These are phyloP conservation scores for Colletotrichum horii DNA, from an alignment of 2,329 filamentous ascomycete species.

Conservation along the genomic window DNA sequence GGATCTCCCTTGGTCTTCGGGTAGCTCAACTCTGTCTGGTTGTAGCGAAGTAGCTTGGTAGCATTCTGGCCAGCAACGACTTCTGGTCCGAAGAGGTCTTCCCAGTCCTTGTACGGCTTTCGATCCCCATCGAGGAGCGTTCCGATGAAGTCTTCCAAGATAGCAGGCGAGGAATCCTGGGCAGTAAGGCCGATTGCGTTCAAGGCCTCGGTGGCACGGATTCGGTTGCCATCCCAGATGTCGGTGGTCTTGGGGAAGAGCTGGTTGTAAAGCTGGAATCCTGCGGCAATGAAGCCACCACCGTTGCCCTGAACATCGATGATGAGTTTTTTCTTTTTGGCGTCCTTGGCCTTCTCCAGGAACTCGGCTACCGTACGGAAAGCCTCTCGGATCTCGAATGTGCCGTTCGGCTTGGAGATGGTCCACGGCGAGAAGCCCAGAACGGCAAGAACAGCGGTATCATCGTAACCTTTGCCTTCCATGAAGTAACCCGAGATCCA, in stretches of 20 bases:
- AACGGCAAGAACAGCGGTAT: slow-evolving; percentile 31
- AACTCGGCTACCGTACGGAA: slow-evolving; percentile 38
- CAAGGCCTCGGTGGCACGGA: slow-evolving; percentile 21
- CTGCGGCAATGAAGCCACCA: slow-evolving; percentile 57
- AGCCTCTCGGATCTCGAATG: slow-evolving; percentile 23
- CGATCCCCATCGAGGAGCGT: slow-evolving; percentile 27
- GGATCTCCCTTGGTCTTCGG: not conserved
- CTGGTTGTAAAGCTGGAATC: slow-evolving; percentile 52
- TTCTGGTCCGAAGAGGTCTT: not conserved
- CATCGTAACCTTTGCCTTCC: slow-evolving; percentile 29
- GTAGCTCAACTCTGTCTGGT: not conserved
- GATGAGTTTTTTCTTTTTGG: slow-evolving; percentile 63
- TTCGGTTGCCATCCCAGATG: slow-evolving; percentile 20
- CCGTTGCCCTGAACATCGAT: slow-evolving; percentile 68
- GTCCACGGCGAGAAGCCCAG: slow-evolving; percentile 23
- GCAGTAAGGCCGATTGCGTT: slow-evolving; percentile 15
- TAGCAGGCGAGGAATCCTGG: not conserved
- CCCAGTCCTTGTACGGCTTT: slow-evolving; percentile 34
- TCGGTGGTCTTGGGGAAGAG: slow-evolving; percentile 32
- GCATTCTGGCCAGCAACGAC: slow-evolving; percentile 5
- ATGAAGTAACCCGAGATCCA: slow-evolving; percentile 32
- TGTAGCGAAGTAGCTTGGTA: slow-evolving; percentile 5
- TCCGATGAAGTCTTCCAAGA: not conserved
- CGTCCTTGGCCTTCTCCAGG: slow-evolving; percentile 47
- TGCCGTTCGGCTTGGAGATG: not conserved